These are phyloP conservation scores for Tricholoma sp. DNA, from an alignment of 768 basidiomycete genomes.

Conservation along the genomic window DNA sequence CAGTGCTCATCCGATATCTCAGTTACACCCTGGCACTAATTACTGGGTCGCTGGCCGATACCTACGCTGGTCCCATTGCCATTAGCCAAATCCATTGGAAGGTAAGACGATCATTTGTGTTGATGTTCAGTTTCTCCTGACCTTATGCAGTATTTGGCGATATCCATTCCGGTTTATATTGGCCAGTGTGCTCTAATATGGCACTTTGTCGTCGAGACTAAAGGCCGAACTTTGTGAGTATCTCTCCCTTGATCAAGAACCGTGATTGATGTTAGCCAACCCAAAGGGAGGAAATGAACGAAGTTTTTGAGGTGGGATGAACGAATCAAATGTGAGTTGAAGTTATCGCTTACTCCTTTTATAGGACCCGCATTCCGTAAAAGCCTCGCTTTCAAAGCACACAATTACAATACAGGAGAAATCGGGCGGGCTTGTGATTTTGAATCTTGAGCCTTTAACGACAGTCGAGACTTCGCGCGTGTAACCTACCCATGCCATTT, in stretches of 20 bases:
- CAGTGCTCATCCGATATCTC: neutral
- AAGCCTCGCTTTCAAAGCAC: constrained; percentile 33
- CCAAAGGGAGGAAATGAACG: constrained; percentile 35
- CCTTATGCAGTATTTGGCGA: constrained; percentile 27
- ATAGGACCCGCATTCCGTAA: constrained; percentile 36
- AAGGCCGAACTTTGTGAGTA: constrained; percentile 36
- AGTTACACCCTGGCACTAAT: constrained; percentile 41
- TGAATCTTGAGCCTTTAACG: neutral
- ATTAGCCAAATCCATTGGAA: constrained; percentile 31
- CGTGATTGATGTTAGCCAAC: neutral
- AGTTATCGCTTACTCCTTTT: neutral
- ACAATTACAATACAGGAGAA: constrained; percentile 35
- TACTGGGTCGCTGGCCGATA: constrained; percentile 43
- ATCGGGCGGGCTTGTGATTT: constrained; percentile 13
- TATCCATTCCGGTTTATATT: constrained; percentile 37
- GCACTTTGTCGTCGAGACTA: constrained; percentile 38
- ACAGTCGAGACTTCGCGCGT: too few species aligned
- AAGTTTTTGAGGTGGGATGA: constrained; percentile 31
- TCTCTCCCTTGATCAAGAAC: neutral
- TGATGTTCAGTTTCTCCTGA: neutral
- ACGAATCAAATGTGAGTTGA: neutral
- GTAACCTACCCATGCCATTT: too few species aligned
- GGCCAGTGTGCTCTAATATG: constrained; percentile 33
- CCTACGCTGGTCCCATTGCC: constrained; percentile 41
- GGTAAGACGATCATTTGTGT: constrained; percentile 15